A percentile compares a stretch with the other conserved stretches of the same genome.
phyloP scores from a whole-genome alignment of 2,329 filamentous ascomycete genomes.

The Pseudogymnoascus sp. region DNA sequence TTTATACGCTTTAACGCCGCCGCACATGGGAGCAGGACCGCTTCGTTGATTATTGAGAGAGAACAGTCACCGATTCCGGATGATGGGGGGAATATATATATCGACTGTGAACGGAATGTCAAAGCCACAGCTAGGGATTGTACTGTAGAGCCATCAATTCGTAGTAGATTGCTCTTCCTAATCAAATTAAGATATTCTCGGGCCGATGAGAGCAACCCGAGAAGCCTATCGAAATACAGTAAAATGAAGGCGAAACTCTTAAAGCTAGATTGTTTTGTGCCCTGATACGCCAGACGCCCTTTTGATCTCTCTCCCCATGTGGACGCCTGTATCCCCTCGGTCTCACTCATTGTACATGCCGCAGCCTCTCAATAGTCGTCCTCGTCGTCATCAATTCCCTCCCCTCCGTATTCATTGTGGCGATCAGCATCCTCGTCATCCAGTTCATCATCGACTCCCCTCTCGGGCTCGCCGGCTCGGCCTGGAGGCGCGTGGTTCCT shows the following conservation, averaged over 20 bases:
- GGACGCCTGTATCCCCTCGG: not conserved
- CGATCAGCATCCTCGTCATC: constrained; percentile 25
- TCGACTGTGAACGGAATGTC: not conserved
- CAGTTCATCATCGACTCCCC: constrained; percentile 21
- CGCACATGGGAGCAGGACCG: not conserved
- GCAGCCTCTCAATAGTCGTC: constrained; percentile 43
- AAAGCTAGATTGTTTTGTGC: constrained; percentile 4
- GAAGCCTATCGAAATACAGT: constrained; percentile 3
- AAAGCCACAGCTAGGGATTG: not conserved
- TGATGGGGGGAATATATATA: not conserved
- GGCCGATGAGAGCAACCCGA: not conserved
- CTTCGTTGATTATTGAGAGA: not conserved
- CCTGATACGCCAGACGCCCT: constrained; percentile 4
- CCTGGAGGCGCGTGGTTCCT: not conserved
- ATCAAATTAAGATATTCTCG: not conserved
- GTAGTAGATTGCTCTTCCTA: not conserved
- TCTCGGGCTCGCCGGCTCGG: constrained; percentile 9
- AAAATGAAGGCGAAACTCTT: constrained; percentile 4
- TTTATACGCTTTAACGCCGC: constrained; percentile 71
- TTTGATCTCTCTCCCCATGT: not conserved
- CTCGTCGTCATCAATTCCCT: constrained; percentile 46
- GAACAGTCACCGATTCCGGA: not conserved
- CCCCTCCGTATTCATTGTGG: constrained; percentile 42
- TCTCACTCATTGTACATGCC: not conserved
- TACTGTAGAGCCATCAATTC: constrained; percentile 5